These are phyloP conservation scores for Bipolaris oryzae DNA, from an alignment of 2,329 filamentous ascomycete genomes.

Conservation along the genomic window DNA sequence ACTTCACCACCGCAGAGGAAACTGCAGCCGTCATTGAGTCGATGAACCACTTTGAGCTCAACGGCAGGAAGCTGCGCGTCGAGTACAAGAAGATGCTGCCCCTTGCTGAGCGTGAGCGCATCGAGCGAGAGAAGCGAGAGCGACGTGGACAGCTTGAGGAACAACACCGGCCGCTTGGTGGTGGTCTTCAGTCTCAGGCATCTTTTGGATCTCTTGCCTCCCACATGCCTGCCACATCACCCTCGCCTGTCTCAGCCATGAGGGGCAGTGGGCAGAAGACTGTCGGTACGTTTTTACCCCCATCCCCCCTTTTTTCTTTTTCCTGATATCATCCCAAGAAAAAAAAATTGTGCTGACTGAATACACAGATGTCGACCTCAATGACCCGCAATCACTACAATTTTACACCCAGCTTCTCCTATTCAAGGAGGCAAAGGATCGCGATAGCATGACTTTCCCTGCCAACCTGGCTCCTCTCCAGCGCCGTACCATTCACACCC, in stretches of 20 bases:
- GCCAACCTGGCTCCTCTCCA: conserved; percentile 79
- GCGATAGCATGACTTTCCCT: conserved; percentile 85
- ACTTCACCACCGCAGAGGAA: conserved; percentile 95
- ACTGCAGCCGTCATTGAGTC: conserved; percentile 89
- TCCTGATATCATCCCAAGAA: conserved; percentile 2
- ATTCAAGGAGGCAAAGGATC: conserved; percentile 79
- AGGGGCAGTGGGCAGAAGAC: conserved; percentile 53
- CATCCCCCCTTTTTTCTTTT: too few relatives aligned
- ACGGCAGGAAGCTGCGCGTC: conserved; percentile 90
- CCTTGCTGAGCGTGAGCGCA: conserved; percentile 89
- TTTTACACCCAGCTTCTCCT: conserved; percentile 90
- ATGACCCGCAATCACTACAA: conserved; percentile 83
- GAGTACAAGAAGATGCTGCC: conserved; percentile 99
- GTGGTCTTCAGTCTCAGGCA: conserved; percentile 78
- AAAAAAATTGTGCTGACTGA: conserved; percentile 20
- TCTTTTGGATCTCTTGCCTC: conserved; percentile 81
- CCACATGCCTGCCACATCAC: conserved; percentile 66
- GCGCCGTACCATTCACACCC: conserved; percentile 87
- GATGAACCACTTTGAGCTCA: conserved; percentile 94
- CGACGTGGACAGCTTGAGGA: conserved; percentile 95
- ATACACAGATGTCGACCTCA: conserved; percentile 76
- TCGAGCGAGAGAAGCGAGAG: conserved; percentile 96
- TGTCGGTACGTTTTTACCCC: conserved; percentile 49
- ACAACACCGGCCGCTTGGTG: conserved; percentile 79
- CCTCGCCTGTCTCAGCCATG: conserved; percentile 68